Percentiles rank a stretch among this genome's conserved stretches.
Conservation (phyloP, 768 basidiomycete species). For the Naematelia encephala region DNA sequence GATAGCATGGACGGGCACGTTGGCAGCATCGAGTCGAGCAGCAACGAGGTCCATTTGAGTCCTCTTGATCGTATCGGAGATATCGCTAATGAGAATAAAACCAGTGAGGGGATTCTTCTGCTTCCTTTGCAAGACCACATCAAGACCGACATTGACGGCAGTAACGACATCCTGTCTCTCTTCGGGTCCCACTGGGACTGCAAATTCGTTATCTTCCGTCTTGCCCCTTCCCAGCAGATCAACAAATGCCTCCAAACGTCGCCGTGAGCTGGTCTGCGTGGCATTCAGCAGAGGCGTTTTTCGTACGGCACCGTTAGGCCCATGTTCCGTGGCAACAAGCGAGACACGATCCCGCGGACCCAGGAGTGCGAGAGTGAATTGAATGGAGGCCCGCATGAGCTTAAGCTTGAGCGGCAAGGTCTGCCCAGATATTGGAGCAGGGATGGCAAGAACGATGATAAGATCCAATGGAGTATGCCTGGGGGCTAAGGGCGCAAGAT, state of each 20-base stretch:
- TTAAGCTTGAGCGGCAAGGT: constrained; percentile 67
- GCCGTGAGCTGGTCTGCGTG: constrained; percentile 66
- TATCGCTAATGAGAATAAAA: constrained; percentile 89
- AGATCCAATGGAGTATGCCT: constrained; percentile 86
- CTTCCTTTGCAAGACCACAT: constrained; percentile 92
- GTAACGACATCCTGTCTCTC: constrained; percentile 97
- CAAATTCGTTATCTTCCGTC: constrained; percentile 59
- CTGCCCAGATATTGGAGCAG: constrained; percentile 54
- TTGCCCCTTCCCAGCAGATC: constrained; percentile 58
- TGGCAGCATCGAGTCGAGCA: constrained; percentile 92
- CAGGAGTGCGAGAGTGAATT: constrained; percentile 76
- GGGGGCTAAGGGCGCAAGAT: constrained; percentile 74
- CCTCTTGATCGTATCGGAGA: constrained; percentile 82
- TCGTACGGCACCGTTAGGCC: constrained; percentile 71
- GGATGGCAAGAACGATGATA: constrained; percentile 84
- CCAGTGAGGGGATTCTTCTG: constrained; percentile 83
- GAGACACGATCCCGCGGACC: constrained; percentile 76
- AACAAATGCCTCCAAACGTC: constrained; percentile 71
- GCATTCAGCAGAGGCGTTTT: constrained; percentile 88
- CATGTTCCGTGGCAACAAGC: constrained; percentile 89
- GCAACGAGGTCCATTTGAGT: constrained; percentile 98
- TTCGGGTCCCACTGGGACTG: constrained; percentile 73
- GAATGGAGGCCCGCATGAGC: constrained; percentile 81
- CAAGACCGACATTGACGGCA: constrained; percentile 94
- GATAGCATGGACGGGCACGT: constrained; percentile 93